Base-by-base conservation (phyloP, 2,329 filamentous ascomycete species). In the Capronia coronata region DNA sequence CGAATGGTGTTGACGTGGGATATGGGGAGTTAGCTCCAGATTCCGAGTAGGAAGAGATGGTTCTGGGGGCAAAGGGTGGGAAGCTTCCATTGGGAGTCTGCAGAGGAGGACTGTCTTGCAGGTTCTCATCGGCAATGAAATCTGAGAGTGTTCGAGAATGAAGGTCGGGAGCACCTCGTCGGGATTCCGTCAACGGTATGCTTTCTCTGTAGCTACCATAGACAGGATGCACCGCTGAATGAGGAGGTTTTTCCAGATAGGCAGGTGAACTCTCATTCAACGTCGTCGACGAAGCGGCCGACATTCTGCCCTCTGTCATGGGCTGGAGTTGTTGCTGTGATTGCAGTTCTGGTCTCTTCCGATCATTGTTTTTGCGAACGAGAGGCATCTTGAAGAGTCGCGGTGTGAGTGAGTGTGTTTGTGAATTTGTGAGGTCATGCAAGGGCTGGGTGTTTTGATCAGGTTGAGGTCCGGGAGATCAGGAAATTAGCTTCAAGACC, bases 1-100 rank as follows among this genome's bases (percentile, higher is more conserved):
- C 63, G 52, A 66, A 56, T 21, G 61, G 62, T 13, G 65, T 64
- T 5, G 65, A 64, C 3, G 60, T 51, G 11, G 40, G 39, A 43
- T 27, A 48, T 3, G 39, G 46, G 2, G 46, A 43, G 22, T 32
- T 55, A n/a, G 42, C 56, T 49, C 55, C 44, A 16, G 46, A 51
- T 43, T 45, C 46, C 16, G 50, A 54, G 30, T 47, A 50, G 19
- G 50, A 52, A 21, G 58, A 56, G 23, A 43, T 35, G 38, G 52
- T 43, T 46, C 52, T 30, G 16, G 56, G 56, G 18, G 52, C 52
- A 47, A 57, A 57, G 6, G 48, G 40, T n/a, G 54, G 51, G 16
- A 41, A 51, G 29, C 29, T 29, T 13, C 40, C 44, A 46, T 29
- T 44, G 1, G 54, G 42, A 14, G 43, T 29, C n/a, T 49, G 44